phyloP scores from a whole-genome alignment of 768 basidiomycete genomes.

The Pulveroboletus sp. region DNA sequence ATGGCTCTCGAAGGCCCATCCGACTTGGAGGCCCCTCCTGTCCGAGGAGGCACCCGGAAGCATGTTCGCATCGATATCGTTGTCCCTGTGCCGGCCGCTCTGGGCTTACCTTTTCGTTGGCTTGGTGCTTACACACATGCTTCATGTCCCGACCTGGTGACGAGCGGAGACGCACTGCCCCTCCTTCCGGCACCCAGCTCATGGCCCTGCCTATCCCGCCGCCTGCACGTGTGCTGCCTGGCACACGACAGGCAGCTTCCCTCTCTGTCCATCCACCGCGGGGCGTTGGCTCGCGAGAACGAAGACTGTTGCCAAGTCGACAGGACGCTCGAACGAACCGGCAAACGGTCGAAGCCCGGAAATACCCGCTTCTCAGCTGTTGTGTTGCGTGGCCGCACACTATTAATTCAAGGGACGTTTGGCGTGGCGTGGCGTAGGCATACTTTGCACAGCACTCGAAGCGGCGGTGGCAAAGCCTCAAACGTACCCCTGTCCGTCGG shows the following conservation, averaged over 20 bases:
- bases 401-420: background rate
- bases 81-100: background rate
- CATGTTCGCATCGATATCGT: background rate
- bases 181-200: background rate
- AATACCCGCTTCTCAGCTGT: background rate
- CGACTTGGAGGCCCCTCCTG: slow-evolving; percentile 1
- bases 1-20: background rate
- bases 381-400: background rate
- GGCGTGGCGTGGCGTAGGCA: background rate
- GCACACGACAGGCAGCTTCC: no score
- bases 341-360: background rate
- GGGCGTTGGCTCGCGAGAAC: background rate
- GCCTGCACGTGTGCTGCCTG: background rate
- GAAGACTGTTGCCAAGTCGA: background rate
- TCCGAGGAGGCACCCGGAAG: slow-evolving; percentile 1
- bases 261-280: no score
- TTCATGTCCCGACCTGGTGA: background rate
- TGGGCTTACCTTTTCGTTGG: background rate
- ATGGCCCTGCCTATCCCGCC: no score
- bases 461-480: no score
- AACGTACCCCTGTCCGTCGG: no score
- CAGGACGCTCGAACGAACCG: no score
- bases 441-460: no score
- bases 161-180: background rate
- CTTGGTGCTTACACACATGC: slow-evolving; percentile 3